These are phyloP conservation scores for Ceratocystis cacaofunesta DNA, from an alignment of 2,329 filamentous ascomycete species.

Conservation along the genomic window DNA sequence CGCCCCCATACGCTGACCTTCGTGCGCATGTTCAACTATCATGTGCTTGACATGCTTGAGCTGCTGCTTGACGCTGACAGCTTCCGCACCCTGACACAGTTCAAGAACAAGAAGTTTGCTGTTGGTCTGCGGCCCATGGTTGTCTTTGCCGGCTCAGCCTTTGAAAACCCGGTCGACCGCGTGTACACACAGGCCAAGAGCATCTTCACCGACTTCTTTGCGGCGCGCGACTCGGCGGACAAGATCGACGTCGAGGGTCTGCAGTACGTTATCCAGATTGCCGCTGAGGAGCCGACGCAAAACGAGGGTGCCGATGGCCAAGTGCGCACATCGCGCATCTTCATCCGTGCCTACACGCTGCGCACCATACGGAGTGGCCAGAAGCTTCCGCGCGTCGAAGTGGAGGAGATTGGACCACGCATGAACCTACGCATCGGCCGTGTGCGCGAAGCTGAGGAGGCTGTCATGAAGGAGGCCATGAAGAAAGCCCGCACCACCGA, in stretches of 20 bases:
- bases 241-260: conserved; percentile 91
- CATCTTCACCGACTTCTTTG: conserved; percentile 81
- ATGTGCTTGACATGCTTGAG: conserved; percentile 91
- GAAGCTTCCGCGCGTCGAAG: conserved; percentile 74
- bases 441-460: conserved; percentile 60
- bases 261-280: conserved; percentile 76
- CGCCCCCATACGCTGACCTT: conserved; percentile 81
- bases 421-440: conserved; percentile 85
- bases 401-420: conserved; percentile 88
- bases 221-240: conserved; percentile 55
- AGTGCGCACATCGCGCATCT: conserved; percentile 37
- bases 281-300: conserved; percentile 48
- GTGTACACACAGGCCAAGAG: conserved; percentile 78
- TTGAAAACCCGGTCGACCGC: conserved; percentile 65
- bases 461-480: conserved; percentile 77
- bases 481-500: conserved; percentile 63
- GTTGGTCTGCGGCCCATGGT: conserved; percentile 81
- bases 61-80: conserved; percentile 62
- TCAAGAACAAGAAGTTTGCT: conserved; percentile 61
- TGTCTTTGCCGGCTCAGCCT: conserved; percentile 76
- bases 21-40: conserved; percentile 67
- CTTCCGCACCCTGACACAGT: conserved; percentile 55
- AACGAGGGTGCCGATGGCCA: conserved; percentile 28
- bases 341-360: conserved; percentile 71
- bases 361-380: conserved; percentile 75